These are phyloP conservation scores for Verbascum thapsus DNA, from an alignment of 257 asterid species.

Conservation along the genomic window DNA sequence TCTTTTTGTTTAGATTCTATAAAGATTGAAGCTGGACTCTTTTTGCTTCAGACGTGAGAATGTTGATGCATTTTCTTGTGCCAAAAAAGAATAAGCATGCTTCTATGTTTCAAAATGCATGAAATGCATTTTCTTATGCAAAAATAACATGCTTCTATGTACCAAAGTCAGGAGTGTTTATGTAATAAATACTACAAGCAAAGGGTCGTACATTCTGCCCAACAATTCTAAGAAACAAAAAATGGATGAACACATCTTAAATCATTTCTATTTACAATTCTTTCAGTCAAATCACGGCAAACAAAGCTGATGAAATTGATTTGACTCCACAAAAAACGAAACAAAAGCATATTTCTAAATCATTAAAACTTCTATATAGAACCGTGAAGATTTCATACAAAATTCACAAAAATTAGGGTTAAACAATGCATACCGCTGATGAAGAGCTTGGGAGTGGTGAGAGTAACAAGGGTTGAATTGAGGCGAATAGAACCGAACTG, in stretches of 20 bases:
- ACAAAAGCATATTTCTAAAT: conserved; percentile 2
- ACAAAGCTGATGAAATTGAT: background rate
- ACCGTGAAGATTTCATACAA: too few relatives aligned
- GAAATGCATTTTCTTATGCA: too few relatives aligned
- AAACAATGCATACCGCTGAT: conserved; percentile 60
- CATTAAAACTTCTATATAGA: too few relatives aligned
- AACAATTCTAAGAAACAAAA: background rate
- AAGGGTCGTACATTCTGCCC: background rate
- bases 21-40: background rate
- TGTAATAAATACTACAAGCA: too few relatives aligned
- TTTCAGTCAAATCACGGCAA: background rate
- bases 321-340: background rate
- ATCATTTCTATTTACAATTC: conserved; percentile 6
- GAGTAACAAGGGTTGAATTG: conserved; percentile 75
- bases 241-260: background rate
- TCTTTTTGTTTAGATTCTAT: background rate
- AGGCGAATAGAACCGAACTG: conserved; percentile 60
- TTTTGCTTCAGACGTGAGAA: background rate
- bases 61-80: background rate
- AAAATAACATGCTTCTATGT: too few relatives aligned
- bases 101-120: too few relatives aligned
- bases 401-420: background rate
- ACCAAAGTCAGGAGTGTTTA: too few relatives aligned
- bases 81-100: too few relatives aligned
- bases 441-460: conserved; percentile 86